Conservation (phyloP, 768 basidiomycete species). For the Naganishia kalamii region DNA sequence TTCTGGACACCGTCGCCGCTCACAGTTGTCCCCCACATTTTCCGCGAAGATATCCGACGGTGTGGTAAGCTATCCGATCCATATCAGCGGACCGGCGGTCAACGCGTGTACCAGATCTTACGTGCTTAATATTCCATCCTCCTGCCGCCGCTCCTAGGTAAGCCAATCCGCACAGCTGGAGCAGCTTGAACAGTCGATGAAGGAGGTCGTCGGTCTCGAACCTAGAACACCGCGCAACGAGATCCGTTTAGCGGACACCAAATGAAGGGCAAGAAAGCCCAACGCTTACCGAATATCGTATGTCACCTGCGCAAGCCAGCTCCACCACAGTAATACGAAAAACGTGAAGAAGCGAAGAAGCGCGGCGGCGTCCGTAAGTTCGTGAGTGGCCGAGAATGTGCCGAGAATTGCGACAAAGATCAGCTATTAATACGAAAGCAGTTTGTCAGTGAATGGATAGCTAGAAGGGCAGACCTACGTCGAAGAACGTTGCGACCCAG, state of each 20-base stretch:
- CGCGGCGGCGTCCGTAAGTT: background rate
- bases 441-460: too few species aligned
- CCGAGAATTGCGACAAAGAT: background rate
- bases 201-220: constrained; percentile 1
- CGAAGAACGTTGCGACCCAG: too few species aligned
- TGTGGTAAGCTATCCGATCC: background rate
- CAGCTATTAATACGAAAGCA: background rate
- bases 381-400: background rate
- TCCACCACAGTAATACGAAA: constrained; percentile 2
- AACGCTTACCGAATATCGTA: background rate
- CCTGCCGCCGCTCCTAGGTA: background rate
- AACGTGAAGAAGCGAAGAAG: background rate
- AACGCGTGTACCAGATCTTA: background rate
- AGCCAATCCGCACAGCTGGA: background rate
- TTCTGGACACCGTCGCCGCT: too few species aligned
- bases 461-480: too few species aligned
- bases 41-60: constrained; percentile 14
- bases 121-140: background rate
- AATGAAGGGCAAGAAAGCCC: too few species aligned
- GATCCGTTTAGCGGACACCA: too few species aligned
- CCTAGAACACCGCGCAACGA: too few species aligned
- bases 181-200: background rate
- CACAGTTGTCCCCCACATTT: background rate
- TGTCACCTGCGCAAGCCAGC: background rate
- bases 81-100: background rate